Evolutionary conservation across 306 rosid species (phyloP).

Genomic region (Fragaria iinumae): DNA sequence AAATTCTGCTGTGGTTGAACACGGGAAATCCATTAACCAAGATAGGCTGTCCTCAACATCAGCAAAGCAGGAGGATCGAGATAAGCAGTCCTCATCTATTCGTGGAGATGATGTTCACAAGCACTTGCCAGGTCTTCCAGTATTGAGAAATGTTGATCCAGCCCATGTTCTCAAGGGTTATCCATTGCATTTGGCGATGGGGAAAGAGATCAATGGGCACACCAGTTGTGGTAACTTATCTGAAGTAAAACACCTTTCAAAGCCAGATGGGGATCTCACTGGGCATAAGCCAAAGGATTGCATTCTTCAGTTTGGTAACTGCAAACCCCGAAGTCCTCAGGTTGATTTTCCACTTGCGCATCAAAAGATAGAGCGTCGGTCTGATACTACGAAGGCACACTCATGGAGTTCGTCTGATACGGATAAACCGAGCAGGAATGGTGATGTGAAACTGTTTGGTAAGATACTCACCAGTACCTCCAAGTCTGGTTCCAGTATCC

Average conservation of each 20-base stretch:
- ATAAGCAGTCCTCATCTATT: slow-evolving; percentile 32
- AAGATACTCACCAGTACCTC: slow-evolving; percentile 70
- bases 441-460: slow-evolving; percentile 92
- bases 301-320: slow-evolving; percentile 29
- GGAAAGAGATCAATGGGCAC: slow-evolving; percentile 52
- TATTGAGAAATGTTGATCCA: slow-evolving; percentile 31
- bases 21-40: slow-evolving; percentile 44
- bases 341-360: slow-evolving; percentile 51
- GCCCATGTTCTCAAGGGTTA: slow-evolving; percentile 49
- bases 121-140: slow-evolving; percentile 28
- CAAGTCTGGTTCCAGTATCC: slow-evolving; percentile 38
- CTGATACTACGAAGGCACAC: slow-evolving; percentile 33
- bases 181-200: slow-evolving; percentile 40
- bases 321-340: slow-evolving; percentile 29
- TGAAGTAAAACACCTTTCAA: slow-evolving; percentile 23
- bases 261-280: slow-evolving; percentile 26
- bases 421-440: slow-evolving; percentile 61
- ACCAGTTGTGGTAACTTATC: slow-evolving; percentile 37
- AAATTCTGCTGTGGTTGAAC: slow-evolving; percentile 32
- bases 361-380: slow-evolving; percentile 35
- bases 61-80: slow-evolving; percentile 41
- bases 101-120: slow-evolving; percentile 42
- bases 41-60: slow-evolving; percentile 47
- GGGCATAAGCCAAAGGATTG: slow-evolving; percentile 15
- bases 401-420: slow-evolving; percentile 48